Conservation (phyloP, 345 rosid genomes). For the Psidium guajava region DNA sequence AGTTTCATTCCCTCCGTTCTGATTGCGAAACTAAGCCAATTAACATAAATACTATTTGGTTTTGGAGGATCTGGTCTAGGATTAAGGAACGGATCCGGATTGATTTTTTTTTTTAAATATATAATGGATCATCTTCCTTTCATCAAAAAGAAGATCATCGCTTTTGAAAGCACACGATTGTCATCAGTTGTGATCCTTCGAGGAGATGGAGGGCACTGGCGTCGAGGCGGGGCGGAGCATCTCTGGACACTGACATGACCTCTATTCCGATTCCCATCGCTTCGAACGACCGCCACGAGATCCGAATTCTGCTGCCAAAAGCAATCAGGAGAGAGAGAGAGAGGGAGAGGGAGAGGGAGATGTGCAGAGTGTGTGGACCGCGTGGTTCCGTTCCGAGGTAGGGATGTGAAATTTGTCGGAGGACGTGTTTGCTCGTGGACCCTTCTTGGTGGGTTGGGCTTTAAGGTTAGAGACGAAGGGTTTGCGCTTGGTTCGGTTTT, state of each 20-base stretch:
- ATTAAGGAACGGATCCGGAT: background rate
- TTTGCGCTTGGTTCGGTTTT: background rate
- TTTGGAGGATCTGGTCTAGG: background rate
- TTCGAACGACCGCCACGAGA: background rate
- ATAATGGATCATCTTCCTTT: background rate
- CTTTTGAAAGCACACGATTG: background rate
- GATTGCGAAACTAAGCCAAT: background rate
- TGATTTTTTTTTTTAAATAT: too few species aligned
- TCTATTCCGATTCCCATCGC: background rate
- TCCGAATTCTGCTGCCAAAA: background rate
- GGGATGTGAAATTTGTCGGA: background rate
- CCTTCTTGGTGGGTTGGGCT: background rate
- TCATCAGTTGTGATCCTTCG: background rate
- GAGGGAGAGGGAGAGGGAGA: too few species aligned
- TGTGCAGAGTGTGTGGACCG: background rate
- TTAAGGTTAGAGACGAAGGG: background rate
- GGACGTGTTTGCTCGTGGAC: background rate
- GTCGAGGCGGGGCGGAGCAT: background rate
- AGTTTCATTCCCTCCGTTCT: background rate
- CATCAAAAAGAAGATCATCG: background rate
- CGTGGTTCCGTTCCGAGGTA: background rate
- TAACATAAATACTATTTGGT: background rate
- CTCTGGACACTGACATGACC: background rate
- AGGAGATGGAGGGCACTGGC: background rate
- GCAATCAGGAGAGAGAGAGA: background rate